Evolutionary conservation across 2,329 filamentous ascomycete genomes (phyloP).

Genomic region (Neofusicoccum umdonicola): DNA sequence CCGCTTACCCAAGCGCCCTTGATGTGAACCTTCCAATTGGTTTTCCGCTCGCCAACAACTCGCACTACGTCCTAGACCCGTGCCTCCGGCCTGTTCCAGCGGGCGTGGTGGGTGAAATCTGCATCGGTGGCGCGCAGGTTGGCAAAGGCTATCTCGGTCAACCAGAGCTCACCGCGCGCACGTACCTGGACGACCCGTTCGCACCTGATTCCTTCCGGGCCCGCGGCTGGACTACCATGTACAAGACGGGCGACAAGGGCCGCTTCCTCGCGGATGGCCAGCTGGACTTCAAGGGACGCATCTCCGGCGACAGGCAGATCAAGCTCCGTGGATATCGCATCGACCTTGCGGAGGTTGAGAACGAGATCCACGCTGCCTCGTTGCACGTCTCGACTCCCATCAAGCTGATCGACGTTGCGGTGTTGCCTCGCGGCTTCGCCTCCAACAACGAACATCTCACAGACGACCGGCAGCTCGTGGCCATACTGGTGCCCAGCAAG

Average conservation of each 20-base stretch:
- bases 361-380: background rate
- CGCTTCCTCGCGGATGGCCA: constrained; percentile 33
- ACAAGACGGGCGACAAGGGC: constrained; percentile 43
- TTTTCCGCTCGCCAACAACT: background rate
- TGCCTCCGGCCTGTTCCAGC: constrained; percentile 35
- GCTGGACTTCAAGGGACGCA: constrained; percentile 38
- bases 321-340: constrained; percentile 49
- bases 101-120: constrained; percentile 43
- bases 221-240: constrained; percentile 29
- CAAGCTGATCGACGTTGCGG: constrained; percentile 26
- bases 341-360: constrained; percentile 50
- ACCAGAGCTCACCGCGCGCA: constrained; percentile 20
- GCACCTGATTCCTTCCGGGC: constrained; percentile 13
- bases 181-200: constrained; percentile 27
- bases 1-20: background rate
- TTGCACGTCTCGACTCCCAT: constrained; percentile 24
- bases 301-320: constrained; percentile 44
- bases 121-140: constrained; percentile 37
- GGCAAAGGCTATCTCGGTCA: constrained; percentile 35
- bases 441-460: background rate
- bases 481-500: constrained; percentile 36
- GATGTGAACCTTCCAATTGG: constrained; percentile 5
- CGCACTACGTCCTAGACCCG: constrained; percentile 40
- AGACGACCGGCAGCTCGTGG: constrained; percentile 27
- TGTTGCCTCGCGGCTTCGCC: constrained; percentile 23